Percentiles rank a stretch among this genome's conserved stretches.
phyloP scores from a whole-genome alignment of 306 rosid genomes.

The Quercus ilex region DNA sequence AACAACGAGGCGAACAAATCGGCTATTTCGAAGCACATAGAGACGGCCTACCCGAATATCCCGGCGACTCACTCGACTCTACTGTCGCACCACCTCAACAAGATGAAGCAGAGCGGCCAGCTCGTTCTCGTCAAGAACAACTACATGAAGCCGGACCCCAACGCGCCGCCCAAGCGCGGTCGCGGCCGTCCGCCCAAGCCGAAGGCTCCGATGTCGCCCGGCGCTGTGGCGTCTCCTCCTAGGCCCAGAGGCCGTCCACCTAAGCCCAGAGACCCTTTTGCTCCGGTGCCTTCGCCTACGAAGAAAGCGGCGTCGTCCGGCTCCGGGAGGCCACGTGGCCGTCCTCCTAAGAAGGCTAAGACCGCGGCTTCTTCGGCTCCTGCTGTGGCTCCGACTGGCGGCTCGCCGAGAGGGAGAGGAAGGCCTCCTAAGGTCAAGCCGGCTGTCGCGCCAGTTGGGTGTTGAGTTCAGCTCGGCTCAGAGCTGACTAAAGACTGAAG shows the following conservation, averaged over 20 bases:
- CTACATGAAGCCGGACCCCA: slow-evolving; percentile 52
- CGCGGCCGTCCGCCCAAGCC: slow-evolving; percentile 58
- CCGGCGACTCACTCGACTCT: slow-evolving; percentile 38
- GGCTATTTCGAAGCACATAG: slow-evolving; percentile 42
- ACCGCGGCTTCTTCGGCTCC: slow-evolving; percentile 9
- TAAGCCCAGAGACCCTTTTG: slow-evolving; percentile 42
- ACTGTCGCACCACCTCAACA: slow-evolving; percentile 32
- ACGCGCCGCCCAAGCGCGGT: slow-evolving; percentile 50
- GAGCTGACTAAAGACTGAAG: background rate
- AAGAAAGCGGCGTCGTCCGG: slow-evolving; percentile 12
- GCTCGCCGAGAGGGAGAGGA: slow-evolving; percentile 47
- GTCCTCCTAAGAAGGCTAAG: slow-evolving; percentile 52
- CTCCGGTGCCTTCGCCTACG: slow-evolving; percentile 33
- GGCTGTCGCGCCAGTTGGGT: slow-evolving; percentile 38
- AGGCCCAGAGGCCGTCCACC: slow-evolving; percentile 58
- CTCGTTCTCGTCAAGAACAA: slow-evolving; percentile 39
- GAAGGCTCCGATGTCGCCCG: slow-evolving; percentile 16
- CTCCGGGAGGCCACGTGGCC: slow-evolving; percentile 56
- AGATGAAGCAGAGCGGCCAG: slow-evolving; percentile 41
- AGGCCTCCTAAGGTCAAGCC: slow-evolving; percentile 60
- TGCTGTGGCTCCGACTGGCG: slow-evolving; percentile 6
- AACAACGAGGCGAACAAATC: slow-evolving; percentile 42
- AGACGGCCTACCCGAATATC: slow-evolving; percentile 35
- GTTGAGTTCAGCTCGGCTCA: slow-evolving; percentile 20
- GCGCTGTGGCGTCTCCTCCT: slow-evolving; percentile 18